A percentile compares a stretch with the other conserved stretches of the same genome.
Conservation (phyloP, 768 basidiomycete genomes). For the Mycena floridula region DNA sequence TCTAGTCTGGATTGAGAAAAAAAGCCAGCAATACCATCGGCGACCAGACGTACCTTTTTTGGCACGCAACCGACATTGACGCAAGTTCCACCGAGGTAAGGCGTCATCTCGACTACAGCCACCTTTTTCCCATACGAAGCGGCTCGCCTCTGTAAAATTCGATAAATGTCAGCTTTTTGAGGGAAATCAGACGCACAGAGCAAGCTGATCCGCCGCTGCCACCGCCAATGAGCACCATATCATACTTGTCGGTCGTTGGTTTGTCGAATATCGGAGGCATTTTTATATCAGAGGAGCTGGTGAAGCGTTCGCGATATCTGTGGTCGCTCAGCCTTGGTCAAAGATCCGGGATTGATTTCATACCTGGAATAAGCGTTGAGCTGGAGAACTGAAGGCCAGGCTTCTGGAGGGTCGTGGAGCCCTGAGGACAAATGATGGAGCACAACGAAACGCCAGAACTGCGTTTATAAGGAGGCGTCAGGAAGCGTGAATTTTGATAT, state of each 20-base stretch:
- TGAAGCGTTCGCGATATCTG: conserved; percentile 45
- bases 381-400: too few species aligned
- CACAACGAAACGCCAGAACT: too few species aligned
- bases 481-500: too few species aligned
- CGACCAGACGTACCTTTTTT: conserved; percentile 88
- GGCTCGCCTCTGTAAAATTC: conserved; percentile 69
- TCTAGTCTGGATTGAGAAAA: conserved; percentile 35
- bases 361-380: too few species aligned
- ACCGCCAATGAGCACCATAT: conserved; percentile 86
- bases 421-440: too few species aligned
- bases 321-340: neutral
- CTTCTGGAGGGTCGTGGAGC: too few species aligned
- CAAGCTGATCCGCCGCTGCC: conserved; percentile 91
- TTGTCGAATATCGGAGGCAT: conserved; percentile 70
- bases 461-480: too few species aligned
- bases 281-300: conserved; percentile 27
- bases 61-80: conserved; percentile 99
- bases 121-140: conserved; percentile 90
- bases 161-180: neutral
- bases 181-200: conserved; percentile 46
- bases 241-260: conserved; percentile 63
- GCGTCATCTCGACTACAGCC: conserved; percentile 76
- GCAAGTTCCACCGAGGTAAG: conserved; percentile 86
- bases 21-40: neutral
- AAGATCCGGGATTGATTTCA: too few species aligned